A percentile compares a stretch with the other conserved stretches of the same genome.
Conservation (phyloP, 1,139 yeast genomes). For the Candida labiduridarum region DNA sequence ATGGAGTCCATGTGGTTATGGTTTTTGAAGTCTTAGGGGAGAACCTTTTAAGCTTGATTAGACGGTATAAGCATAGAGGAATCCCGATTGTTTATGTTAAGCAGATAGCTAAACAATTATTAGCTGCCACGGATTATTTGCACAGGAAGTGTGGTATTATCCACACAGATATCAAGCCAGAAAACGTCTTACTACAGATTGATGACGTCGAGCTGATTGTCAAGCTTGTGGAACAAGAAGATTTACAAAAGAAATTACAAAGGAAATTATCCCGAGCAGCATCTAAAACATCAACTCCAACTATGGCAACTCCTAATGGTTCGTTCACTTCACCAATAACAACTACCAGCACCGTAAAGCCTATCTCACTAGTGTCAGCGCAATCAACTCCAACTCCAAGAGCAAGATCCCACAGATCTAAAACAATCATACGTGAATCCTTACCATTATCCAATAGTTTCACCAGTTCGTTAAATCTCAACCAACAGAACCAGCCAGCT, state of each 20-base stretch:
- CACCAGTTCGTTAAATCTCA: constrained; percentile 34
- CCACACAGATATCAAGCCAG: constrained; percentile 91
- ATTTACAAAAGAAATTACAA: constrained; percentile 47
- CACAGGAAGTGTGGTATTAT: constrained; percentile 88
- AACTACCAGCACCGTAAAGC: neutral
- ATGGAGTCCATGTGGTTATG: constrained; percentile 81
- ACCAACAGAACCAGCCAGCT: constrained; percentile 7
- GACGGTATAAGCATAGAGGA: constrained; percentile 71
- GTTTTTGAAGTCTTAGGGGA: constrained; percentile 90
- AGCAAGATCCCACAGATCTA: constrained; percentile 63
- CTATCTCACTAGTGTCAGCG: constrained; percentile 5
- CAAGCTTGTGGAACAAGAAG: constrained; percentile 55
- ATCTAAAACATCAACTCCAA: constrained; percentile 34
- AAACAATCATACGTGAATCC: constrained; percentile 78
- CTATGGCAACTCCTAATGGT: constrained; percentile 20
- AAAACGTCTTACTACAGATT: constrained; percentile 79
- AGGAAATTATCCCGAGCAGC: constrained; percentile 35
- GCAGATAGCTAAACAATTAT: constrained; percentile 77
- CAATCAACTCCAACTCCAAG: constrained; percentile 22
- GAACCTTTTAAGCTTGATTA: constrained; percentile 69
- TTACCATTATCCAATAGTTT: constrained; percentile 67
- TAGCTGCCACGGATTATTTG: constrained; percentile 75
- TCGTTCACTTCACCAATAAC: constrained; percentile 15
- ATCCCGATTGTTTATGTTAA: constrained; percentile 74
- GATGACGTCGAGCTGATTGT: constrained; percentile 76